Percentiles rank a stretch among this genome's conserved stretches.
These are phyloP conservation scores for Tritrichomonas foetus DNA, from an alignment of 208 protist genomes.

Conservation along the genomic window DNA sequence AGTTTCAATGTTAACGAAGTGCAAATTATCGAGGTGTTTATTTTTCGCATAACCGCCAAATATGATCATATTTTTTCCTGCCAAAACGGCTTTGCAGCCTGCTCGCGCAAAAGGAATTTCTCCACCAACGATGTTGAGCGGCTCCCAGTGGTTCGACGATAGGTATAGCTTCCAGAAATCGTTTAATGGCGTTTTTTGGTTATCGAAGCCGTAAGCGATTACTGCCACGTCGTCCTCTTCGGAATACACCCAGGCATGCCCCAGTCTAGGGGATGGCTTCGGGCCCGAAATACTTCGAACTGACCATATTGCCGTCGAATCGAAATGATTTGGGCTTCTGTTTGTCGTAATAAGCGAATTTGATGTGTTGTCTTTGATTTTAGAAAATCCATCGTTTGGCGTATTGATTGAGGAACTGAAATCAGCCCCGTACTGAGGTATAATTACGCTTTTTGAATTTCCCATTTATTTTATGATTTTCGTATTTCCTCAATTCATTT, in stretches of 20 bases:
- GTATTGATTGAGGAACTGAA: too few relatives aligned
- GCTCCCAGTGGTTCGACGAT: not conserved
- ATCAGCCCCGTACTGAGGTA: too few relatives aligned
- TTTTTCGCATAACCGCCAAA: not conserved
- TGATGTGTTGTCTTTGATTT: not conserved
- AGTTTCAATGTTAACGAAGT: not conserved
- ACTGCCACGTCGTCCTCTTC: not conserved
- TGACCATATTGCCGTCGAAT: not conserved
- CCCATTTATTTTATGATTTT: too few relatives aligned
- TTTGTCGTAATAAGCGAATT: not conserved
- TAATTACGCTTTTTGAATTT: too few relatives aligned
- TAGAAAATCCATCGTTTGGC: too few relatives aligned
- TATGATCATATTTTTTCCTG: not conserved
- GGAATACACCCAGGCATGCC: not conserved
- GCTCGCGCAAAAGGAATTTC: not conserved
- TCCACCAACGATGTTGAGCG: not conserved
- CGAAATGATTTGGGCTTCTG: not conserved
- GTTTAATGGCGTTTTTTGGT: not conserved
- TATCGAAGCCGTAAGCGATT: not conserved
- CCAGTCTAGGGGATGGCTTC: not conserved
- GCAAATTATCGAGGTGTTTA: not conserved
- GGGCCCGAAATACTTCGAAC: not conserved
- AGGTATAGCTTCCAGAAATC: not conserved
- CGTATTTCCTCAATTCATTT: too few relatives aligned
- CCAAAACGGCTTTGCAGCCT: not conserved